phyloP scores from a whole-genome alignment of 345 rosid species.

The Camelina laxa region DNA sequence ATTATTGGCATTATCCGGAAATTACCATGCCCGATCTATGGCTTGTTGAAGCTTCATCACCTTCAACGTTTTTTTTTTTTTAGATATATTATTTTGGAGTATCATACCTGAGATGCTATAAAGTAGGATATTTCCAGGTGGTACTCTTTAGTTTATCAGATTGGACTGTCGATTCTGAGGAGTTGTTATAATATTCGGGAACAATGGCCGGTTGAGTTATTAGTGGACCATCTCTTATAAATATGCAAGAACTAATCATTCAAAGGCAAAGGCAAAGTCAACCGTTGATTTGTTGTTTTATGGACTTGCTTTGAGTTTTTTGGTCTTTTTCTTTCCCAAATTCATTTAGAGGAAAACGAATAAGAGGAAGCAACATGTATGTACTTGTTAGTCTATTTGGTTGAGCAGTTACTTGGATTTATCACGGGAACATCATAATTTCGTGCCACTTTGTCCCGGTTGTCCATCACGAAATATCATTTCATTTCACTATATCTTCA shows the following conservation, averaged over 20 bases:
- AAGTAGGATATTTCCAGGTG: slow-evolving; percentile 13
- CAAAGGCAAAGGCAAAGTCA: slow-evolving; percentile 17
- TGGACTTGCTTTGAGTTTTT: not conserved
- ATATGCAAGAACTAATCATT: slow-evolving; percentile 11
- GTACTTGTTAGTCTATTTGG: too few species aligned
- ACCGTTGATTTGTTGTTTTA: not conserved
- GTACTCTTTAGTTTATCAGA: slow-evolving; percentile 12
- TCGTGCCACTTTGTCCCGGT: not conserved
- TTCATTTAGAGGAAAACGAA: not conserved
- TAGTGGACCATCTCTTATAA: slow-evolving; percentile 3
- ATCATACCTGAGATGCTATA: too few species aligned
- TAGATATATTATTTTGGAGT: not conserved
- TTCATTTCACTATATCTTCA: too few species aligned
- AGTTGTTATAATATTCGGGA: slow-evolving; percentile 24
- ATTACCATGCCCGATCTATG: not conserved
- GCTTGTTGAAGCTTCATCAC: slow-evolving; percentile 5
- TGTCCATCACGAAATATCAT: not conserved
- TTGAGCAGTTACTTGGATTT: not conserved
- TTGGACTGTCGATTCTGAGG: not conserved
- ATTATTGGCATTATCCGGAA: too few species aligned
- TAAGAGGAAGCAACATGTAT: not conserved
- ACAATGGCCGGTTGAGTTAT: too few species aligned
- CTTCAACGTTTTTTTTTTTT: not conserved
- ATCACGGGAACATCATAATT: slow-evolving; percentile 4
- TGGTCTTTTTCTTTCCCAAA: too few species aligned